These are phyloP conservation scores for Escallonia herrerae DNA, from an alignment of 129 eudicot genomes.

Conservation along the genomic window DNA sequence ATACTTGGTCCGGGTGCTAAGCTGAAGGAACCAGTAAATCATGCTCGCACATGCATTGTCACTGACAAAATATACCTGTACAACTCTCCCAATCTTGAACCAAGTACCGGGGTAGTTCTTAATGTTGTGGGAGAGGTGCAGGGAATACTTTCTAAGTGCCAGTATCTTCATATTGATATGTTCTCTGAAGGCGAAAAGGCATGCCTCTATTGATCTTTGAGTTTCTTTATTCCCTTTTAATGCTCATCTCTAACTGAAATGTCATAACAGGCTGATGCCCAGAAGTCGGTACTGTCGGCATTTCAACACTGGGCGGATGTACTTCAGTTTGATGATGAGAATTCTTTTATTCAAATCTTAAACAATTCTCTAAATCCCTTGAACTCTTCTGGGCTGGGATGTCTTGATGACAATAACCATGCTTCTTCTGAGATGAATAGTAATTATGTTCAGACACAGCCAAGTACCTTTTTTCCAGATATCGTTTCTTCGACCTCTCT, in stretches of 20 bases:
- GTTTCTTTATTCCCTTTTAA: not conserved
- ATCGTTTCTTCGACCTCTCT: too few species aligned
- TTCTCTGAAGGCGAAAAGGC: constrained; percentile 54
- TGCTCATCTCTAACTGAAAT: not conserved
- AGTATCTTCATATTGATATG: constrained; percentile 30
- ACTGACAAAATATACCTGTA: constrained; percentile 29
- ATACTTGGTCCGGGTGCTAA: constrained; percentile 50
- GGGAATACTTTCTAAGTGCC: constrained; percentile 32
- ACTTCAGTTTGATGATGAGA: constrained; percentile 18
- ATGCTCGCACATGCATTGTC: constrained; percentile 47
- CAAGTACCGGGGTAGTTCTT: constrained; percentile 32
- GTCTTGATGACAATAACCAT: not conserved
- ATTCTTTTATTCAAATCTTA: too few species aligned
- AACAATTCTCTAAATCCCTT: too few species aligned
- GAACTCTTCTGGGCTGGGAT: too few species aligned
- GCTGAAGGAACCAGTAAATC: constrained; percentile 55
- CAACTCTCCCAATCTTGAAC: constrained; percentile 25
- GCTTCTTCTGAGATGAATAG: not conserved
- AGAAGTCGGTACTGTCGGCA: constrained; percentile 36
- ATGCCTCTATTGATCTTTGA: not conserved
- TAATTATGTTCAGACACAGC: too few species aligned
- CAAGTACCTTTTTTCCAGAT: too few species aligned
- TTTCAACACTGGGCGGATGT: constrained; percentile 32
- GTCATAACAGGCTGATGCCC: constrained; percentile 32
- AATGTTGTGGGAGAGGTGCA: constrained; percentile 43